phyloP scores from a whole-genome alignment of 1,139 yeast genomes.

The Zygosaccharomyces pseudobailii region DNA sequence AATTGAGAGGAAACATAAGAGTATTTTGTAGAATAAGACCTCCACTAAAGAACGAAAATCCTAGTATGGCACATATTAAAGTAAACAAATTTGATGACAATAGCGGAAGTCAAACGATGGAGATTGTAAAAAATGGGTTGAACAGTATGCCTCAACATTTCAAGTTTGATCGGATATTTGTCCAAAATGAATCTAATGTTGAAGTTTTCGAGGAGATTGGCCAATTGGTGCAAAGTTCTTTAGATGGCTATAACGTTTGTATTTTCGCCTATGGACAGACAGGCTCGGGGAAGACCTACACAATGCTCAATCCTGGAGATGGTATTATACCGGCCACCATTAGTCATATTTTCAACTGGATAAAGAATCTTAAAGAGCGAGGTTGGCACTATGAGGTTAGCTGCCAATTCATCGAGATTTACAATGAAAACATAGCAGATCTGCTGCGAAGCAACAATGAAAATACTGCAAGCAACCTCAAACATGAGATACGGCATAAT shows the following conservation, averaged over 20 bases:
- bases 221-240: conserved; percentile 79
- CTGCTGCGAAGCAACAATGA: conserved; percentile 41
- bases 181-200: conserved; percentile 46
- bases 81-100: conserved; percentile 50
- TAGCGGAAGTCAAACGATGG: conserved; percentile 37
- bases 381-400: conserved; percentile 65
- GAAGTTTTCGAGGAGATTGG: conserved; percentile 80
- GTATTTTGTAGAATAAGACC: conserved; percentile 89
- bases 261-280: conserved; percentile 98
- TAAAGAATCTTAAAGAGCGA: conserved; percentile 43
- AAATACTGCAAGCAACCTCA: conserved; percentile 32
- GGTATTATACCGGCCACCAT: conserved; percentile 86
- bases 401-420: conserved; percentile 86
- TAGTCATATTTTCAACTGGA: conserved; percentile 61
- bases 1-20: conserved; percentile 84
- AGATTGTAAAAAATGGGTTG: conserved; percentile 21
- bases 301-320: conserved; percentile 69
- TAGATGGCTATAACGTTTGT: conserved; percentile 90
- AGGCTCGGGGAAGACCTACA: conserved; percentile 91
- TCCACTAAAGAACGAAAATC: conserved; percentile 28
- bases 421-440: conserved; percentile 77
- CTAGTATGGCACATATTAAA: conserved; percentile 38
- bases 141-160: conserved; percentile 42
- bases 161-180: conserved; percentile 76
- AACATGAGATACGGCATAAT: conserved; percentile 75